phyloP scores from a whole-genome alignment of 768 basidiomycete genomes.

The Mycena epipterygia region DNA sequence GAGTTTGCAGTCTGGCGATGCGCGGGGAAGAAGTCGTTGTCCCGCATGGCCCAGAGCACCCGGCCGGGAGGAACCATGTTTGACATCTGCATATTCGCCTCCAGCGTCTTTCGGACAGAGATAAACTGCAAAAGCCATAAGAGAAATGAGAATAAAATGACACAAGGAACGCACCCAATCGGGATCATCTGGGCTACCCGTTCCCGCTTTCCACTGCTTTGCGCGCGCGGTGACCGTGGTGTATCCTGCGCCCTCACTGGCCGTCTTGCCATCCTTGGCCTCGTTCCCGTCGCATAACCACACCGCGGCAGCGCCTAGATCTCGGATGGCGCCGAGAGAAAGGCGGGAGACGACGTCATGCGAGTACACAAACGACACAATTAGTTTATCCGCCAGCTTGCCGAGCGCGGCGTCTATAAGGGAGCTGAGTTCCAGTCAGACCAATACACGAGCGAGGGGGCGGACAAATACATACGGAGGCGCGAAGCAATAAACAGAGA shows the following conservation, averaged over 20 bases:
- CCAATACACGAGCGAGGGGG: background rate
- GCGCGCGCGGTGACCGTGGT: conserved; percentile 62
- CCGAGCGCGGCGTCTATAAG: conserved; percentile 73
- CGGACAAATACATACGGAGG: conserved; percentile 70
- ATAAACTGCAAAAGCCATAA: conserved; percentile 66
- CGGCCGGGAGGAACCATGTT: conserved; percentile 84
- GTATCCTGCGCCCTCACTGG: conserved; percentile 68
- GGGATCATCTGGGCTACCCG: conserved; percentile 65
- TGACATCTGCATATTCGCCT: conserved; percentile 85
- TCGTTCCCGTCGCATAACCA: conserved; percentile 85
- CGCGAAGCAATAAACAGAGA: conserved; percentile 84
- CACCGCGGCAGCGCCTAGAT: conserved; percentile 78
- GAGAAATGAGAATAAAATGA: background rate
- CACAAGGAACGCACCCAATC: conserved; percentile 58
- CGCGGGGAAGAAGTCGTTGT: conserved; percentile 75
- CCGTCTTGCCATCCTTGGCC: conserved; percentile 51
- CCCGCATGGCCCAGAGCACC: conserved; percentile 84
- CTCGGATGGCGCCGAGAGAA: conserved; percentile 82
- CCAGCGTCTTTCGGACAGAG: conserved; percentile 84
- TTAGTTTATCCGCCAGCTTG: conserved; percentile 70
- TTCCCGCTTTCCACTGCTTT: conserved; percentile 71
- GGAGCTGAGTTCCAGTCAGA: conserved; percentile 56
- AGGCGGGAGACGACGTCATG: conserved; percentile 86
- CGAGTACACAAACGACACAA: conserved; percentile 86
- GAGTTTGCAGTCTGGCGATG: conserved; percentile 54